phyloP scores from a whole-genome alignment of 78 protist species.

The Planoprotostelium fungivorum region DNA sequence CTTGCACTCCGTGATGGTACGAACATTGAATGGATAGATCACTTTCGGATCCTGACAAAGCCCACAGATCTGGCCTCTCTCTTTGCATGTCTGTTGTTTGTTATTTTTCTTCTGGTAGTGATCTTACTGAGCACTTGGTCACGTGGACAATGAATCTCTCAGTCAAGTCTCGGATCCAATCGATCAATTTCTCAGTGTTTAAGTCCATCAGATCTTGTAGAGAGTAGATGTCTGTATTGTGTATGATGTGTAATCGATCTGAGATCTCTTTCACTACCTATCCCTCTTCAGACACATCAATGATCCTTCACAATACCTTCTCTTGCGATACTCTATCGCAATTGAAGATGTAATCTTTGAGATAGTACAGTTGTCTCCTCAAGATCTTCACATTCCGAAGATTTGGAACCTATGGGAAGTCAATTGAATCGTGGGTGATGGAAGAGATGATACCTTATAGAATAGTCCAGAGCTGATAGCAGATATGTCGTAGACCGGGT shows the following conservation, averaged over 20 bases:
- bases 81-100: neutral
- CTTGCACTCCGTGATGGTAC: neutral
- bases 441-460: neutral
- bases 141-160: neutral
- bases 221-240: neutral
- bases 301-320: neutral
- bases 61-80: neutral
- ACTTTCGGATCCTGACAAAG: neutral
- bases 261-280: neutral
- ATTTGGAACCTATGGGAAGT: neutral
- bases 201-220: neutral
- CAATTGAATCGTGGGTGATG: neutral
- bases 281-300: neutral
- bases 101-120: neutral
- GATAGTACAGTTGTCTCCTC: neutral
- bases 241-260: neutral
- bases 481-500: neutral
- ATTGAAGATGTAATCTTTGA: neutral
- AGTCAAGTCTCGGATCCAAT: neutral
- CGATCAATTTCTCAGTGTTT: neutral
- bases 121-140: neutral
- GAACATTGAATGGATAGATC: neutral
- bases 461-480: neutral
- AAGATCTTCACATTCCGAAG: neutral
- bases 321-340: neutral